Evolutionary conservation across 1,284 basidiomycete genomes (phyloP).

Genomic region (Hymenochaete sp.): DNA sequence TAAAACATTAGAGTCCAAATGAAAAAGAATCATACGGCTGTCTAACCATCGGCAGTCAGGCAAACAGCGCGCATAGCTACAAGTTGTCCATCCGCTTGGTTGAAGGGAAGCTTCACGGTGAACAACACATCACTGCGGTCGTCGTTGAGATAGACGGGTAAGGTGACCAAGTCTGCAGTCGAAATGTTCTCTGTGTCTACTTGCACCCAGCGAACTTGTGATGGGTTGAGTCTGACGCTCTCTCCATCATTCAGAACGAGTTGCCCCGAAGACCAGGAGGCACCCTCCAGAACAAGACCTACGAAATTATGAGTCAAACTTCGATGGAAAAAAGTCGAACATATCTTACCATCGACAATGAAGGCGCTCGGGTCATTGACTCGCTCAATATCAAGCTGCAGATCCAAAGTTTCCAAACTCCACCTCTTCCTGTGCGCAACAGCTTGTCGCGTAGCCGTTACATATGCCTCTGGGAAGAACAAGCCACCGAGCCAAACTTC

Average conservation of each 20-base stretch:
- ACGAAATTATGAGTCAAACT: constrained; percentile 4
- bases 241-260: constrained; percentile 79
- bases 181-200: constrained; percentile 34
- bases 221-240: constrained; percentile 63
- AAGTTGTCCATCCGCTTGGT: constrained; percentile 50
- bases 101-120: constrained; percentile 73
- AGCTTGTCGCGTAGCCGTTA: constrained; percentile 89
- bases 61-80: constrained; percentile 77
- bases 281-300: constrained; percentile 85
- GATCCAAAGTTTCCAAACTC: constrained; percentile 83
- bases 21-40: not conserved
- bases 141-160: constrained; percentile 88
- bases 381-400: constrained; percentile 73
- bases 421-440: constrained; percentile 85
- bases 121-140: constrained; percentile 88
- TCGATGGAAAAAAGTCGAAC: not conserved
- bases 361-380: constrained; percentile 70
- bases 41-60: constrained; percentile 62
- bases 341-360: constrained; percentile 69
- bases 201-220: constrained; percentile 82
- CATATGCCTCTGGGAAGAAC: constrained; percentile 93
- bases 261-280: constrained; percentile 58
- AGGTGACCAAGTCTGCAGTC: constrained; percentile 45
- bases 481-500: constrained; percentile 87
- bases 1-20: not conserved